Base-by-base conservation (phyloP, 1,284 basidiomycete species). In the Ganoderma sinense region DNA sequence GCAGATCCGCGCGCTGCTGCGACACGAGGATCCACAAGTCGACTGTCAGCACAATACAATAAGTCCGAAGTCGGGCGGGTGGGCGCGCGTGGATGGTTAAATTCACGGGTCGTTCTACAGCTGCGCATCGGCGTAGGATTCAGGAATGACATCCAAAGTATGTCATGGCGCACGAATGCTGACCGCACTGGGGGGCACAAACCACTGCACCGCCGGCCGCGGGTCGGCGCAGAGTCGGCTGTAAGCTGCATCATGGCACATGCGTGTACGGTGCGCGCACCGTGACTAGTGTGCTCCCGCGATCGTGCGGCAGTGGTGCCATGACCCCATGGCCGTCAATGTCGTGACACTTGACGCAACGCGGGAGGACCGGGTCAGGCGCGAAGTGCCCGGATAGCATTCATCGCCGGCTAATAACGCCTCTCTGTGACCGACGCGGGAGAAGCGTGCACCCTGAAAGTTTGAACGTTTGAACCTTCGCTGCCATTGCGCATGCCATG, bases 371-470 rank as follows among this genome's bases (percentile, higher is more conserved):
- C n/a, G n/a, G 41, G 41, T 8, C 10, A 23, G 20, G 45, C 2
- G 45, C 45, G 45, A 48, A 7, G 43, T n/a, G 45, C 7, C n/a
- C 45, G 18, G 48, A 14, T 5, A 53, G 23, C 48, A 53, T 53
- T 26, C 48, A 29, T 26, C 23, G 48, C 58, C 58, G 58, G 58
- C 58, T 60, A 60, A 23, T 40, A 31, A 13, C 29, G 36, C 58
- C 58, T 23, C 58, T 60, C 58, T 39, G 36, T 11, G 36, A 60
- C 33, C 58, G 36, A 60, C 58, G 36, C 58, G 58, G 58, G 58
- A 60, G 58, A 60, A 60, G 58, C 58, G 41, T 43, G 41, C 41
- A 20, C 18, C 41, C 41, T 43, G 41, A 43, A 18, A 16, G 41
- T 39, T 39, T 39, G 36, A 39, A 39, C 36, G 36, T 39, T 43